Conservation (phyloP, 208 protist species). For the Tetramitus jugosus region DNA sequence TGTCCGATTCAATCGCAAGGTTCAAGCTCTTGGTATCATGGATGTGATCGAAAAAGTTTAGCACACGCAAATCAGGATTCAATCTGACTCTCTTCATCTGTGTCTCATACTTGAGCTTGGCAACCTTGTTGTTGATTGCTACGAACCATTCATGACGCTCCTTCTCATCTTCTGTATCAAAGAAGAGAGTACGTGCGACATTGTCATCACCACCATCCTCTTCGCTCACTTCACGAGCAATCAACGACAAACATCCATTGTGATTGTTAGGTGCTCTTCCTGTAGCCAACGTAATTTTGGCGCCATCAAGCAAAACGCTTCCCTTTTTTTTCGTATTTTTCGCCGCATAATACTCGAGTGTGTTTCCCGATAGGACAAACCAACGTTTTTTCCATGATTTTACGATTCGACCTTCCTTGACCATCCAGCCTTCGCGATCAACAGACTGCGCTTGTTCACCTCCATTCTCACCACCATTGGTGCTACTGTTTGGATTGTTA, state of each 20-base stretch:
- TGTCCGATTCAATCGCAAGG: neutral
- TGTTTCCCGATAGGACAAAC: conserved; percentile 4
- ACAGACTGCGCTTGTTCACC: no score
- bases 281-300: neutral
- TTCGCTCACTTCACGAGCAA: neutral
- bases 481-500: no score
- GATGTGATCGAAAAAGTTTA: conserved; percentile 14
- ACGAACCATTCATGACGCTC: neutral
- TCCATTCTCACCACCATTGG: no score
- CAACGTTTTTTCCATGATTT: conserved; percentile 10
- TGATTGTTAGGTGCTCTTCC: neutral
- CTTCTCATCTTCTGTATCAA: neutral
- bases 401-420: conserved; percentile 8
- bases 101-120: neutral
- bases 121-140: conserved; percentile 5
- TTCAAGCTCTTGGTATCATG: neutral
- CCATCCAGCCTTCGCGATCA: conserved; percentile 19
- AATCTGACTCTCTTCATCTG: neutral
- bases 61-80: neutral
- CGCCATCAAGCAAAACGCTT: neutral
- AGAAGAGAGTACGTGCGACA: neutral
- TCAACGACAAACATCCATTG: neutral
- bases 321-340: conserved; percentile 20
- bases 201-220: neutral
- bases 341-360: conserved; percentile 17